Evolutionary conservation across 139 green algal genomes (phyloP).

Genomic region (Pedinophyceae sp.): DNA sequence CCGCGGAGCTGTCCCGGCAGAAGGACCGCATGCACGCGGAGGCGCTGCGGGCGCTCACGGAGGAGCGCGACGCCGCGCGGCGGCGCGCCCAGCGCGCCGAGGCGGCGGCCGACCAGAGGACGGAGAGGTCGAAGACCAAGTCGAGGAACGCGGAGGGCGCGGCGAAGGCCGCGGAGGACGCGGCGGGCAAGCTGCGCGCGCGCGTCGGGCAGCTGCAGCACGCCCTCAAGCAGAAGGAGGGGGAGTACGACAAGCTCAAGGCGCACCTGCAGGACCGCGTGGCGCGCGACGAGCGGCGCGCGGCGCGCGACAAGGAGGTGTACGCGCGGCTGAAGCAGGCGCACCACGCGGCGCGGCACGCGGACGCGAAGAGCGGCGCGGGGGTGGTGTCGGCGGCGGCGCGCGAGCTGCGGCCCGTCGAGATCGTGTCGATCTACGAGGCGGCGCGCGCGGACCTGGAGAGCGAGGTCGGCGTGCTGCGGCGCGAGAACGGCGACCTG

Average conservation of each 20-base stretch:
- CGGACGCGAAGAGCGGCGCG: constrained; percentile 1
- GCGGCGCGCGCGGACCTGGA: constrained; percentile 28
- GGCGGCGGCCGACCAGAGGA: too few species aligned
- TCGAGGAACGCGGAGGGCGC: background rate
- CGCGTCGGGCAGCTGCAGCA: constrained; percentile 10
- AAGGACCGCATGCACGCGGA: background rate
- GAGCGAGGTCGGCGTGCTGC: background rate
- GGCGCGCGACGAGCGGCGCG: constrained; percentile 32
- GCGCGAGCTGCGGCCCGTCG: constrained; percentile 45
- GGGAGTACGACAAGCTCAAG: constrained; percentile 23
- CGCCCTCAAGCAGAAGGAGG: constrained; percentile 17
- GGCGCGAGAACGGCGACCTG: background rate
- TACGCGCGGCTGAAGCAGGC: constrained; percentile 19
- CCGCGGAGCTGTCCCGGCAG: background rate
- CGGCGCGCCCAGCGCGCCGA: background rate
- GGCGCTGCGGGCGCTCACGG: background rate
- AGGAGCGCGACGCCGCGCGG: background rate
- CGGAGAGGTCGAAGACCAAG: background rate
- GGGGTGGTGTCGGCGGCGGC: constrained; percentile 37
- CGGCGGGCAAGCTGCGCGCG: background rate
- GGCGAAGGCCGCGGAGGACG: background rate
- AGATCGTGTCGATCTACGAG: constrained; percentile 60
- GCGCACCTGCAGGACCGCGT: constrained; percentile 20
- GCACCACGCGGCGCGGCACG: background rate
- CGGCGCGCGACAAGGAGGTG: constrained; percentile 31